Evolutionary conservation across 805 yeast species (phyloP).

Genomic region (Schizosaccharomyces octosporus): DNA sequence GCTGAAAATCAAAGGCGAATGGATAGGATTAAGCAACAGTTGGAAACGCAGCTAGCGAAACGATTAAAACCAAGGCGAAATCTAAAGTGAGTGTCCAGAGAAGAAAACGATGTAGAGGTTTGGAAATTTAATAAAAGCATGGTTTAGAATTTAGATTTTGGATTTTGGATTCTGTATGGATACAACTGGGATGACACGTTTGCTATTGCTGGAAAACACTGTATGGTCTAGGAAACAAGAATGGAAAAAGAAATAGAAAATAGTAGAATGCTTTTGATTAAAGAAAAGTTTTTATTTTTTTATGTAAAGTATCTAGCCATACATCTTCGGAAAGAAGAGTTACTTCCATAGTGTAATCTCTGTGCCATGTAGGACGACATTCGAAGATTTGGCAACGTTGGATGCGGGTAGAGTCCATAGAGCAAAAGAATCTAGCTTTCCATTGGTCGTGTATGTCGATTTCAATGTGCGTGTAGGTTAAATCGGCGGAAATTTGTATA

Average conservation of each 20-base stretch:
- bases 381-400: neutral
- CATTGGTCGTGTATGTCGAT: neutral
- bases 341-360: too few species aligned
- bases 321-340: too few species aligned
- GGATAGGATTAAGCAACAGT: conserved; percentile 9
- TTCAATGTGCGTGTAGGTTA: neutral
- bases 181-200: too few species aligned
- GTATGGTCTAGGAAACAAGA: too few species aligned
- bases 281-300: too few species aligned
- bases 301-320: too few species aligned
- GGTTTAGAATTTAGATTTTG: too few species aligned
- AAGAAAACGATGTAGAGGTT: neutral
- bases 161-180: too few species aligned
- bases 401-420: neutral
- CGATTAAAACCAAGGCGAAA: neutral
- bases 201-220: too few species aligned
- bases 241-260: too few species aligned
- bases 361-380: too few species aligned
- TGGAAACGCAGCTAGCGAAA: neutral
- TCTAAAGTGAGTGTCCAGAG: neutral
- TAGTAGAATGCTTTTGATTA: too few species aligned
- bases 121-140: neutral
- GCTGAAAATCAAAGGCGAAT: conserved; percentile 38
- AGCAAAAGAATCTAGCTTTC: neutral
- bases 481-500: neutral